Evolutionary conservation across 192 early-diverging fungal genomes (phyloP).

Genomic region (Podila epigama): DNA sequence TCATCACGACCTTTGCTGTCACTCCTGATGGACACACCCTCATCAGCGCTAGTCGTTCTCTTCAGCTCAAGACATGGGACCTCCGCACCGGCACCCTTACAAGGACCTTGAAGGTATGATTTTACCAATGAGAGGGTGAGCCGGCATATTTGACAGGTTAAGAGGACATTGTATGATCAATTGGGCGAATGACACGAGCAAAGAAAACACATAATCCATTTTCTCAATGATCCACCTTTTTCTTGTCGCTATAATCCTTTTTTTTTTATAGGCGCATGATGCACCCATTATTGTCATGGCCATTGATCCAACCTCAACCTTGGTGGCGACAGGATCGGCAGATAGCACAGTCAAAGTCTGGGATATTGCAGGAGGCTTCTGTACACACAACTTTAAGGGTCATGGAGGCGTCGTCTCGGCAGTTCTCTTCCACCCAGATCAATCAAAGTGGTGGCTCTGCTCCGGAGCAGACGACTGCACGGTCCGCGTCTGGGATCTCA

Average conservation of each 20-base stretch:
- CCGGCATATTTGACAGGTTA: too few relatives aligned
- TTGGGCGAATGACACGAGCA: too few relatives aligned
- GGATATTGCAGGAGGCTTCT: slow-evolving; percentile 92
- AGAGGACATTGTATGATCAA: too few relatives aligned
- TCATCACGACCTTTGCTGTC: slow-evolving; percentile 87
- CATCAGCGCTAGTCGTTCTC: slow-evolving; percentile 82
- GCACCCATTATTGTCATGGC: slow-evolving; percentile 94
- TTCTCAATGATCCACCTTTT: too few relatives aligned
- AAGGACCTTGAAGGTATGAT: slow-evolving; percentile 75
- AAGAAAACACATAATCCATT: too few relatives aligned
- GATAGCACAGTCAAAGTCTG: slow-evolving; percentile 96
- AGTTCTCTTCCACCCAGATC: slow-evolving; percentile 81
- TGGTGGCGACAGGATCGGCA: slow-evolving; percentile 96
- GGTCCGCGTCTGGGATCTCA: slow-evolving; percentile 91
- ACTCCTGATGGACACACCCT: slow-evolving; percentile 80
- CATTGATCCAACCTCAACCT: slow-evolving; percentile 85
- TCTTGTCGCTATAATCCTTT: background rate
- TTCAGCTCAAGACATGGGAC: slow-evolving; percentile 83
- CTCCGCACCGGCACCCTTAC: slow-evolving; percentile 62
- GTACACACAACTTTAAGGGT: slow-evolving; percentile 95
- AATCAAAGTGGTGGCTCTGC: slow-evolving; percentile 68
- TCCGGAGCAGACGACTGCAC: slow-evolving; percentile 93
- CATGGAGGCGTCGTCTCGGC: slow-evolving; percentile 88
- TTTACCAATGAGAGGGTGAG: too few relatives aligned
- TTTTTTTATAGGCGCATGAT: slow-evolving; percentile 78